Evolutionary conservation across 257 asterid species (phyloP).

Genomic region (Solanum neorickii): DNA sequence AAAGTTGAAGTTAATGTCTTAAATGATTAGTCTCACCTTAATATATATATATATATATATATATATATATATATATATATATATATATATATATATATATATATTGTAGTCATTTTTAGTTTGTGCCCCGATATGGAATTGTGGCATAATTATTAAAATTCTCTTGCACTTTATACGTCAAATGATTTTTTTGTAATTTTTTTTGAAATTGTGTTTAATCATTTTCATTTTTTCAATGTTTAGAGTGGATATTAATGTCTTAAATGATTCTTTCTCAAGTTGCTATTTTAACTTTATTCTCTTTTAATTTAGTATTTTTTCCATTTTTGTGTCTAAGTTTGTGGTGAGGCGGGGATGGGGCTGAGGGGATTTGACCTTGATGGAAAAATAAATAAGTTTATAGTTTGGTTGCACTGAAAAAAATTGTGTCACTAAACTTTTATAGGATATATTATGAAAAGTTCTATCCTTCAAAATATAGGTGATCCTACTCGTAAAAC

Average conservation of each 20-base stretch:
- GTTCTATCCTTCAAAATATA: not conserved
- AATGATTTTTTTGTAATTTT: not conserved
- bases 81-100: too few species aligned
- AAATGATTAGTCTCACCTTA: too few species aligned
- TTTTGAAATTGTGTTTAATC: not conserved
- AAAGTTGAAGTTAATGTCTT: not conserved
- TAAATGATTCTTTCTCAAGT: not conserved
- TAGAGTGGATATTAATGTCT: not conserved
- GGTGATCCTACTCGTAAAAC: not conserved
- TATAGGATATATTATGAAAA: not conserved
- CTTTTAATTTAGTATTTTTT: not conserved
- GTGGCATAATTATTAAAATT: too few species aligned
- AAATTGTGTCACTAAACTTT: not conserved
- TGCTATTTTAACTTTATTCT: not conserved
- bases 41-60: too few species aligned
- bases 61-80: too few species aligned
- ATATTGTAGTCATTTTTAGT: too few species aligned
- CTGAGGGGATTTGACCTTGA: not conserved
- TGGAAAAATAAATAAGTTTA: not conserved
- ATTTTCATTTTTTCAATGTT: not conserved
- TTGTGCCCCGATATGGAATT: too few species aligned
- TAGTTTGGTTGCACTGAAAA: not conserved
- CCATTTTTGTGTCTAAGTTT: not conserved
- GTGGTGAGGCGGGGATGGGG: not conserved
- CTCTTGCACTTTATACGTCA: too few species aligned